These are phyloP conservation scores for Bocquillonia castaneifolia DNA, from an alignment of 441 rosid species.

Conservation along the genomic window DNA sequence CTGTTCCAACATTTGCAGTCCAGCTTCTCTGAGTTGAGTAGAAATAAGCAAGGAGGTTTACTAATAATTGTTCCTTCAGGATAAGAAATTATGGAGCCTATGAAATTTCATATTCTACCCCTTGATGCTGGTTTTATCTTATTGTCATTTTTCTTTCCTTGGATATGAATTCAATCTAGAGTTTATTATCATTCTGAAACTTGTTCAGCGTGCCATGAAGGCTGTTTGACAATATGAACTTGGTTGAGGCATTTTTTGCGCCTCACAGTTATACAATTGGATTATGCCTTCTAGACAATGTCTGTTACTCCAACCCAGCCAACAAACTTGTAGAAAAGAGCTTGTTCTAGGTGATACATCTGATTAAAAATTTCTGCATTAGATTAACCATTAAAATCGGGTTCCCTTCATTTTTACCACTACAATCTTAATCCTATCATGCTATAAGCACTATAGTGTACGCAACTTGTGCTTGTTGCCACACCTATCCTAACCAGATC, in stretches of 20 bases:
- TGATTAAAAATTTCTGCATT: neutral
- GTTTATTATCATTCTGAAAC: neutral
- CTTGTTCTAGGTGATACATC: neutral
- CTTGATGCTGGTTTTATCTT: neutral
- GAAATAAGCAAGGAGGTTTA: neutral
- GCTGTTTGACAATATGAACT: neutral
- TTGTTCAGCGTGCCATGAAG: neutral
- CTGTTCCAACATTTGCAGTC: neutral
- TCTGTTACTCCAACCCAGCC: neutral
- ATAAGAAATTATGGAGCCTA: neutral
- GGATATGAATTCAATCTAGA: no score
- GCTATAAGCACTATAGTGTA: neutral
- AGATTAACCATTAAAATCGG: neutral
- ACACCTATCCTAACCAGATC: neutral
- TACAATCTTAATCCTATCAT: neutral
- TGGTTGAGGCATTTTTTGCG: neutral
- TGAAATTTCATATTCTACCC: neutral
- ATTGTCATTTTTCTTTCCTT: no score
- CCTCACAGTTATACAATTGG: neutral
- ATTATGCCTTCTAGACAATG: neutral
- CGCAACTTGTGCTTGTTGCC: neutral
- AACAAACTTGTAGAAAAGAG: neutral
- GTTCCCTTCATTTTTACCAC: neutral
- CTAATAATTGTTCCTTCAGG: neutral
- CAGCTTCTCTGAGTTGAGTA: neutral